Conservation (phyloP, 176 grass and related monocot genomes). For the Phoenix dactylifera region DNA sequence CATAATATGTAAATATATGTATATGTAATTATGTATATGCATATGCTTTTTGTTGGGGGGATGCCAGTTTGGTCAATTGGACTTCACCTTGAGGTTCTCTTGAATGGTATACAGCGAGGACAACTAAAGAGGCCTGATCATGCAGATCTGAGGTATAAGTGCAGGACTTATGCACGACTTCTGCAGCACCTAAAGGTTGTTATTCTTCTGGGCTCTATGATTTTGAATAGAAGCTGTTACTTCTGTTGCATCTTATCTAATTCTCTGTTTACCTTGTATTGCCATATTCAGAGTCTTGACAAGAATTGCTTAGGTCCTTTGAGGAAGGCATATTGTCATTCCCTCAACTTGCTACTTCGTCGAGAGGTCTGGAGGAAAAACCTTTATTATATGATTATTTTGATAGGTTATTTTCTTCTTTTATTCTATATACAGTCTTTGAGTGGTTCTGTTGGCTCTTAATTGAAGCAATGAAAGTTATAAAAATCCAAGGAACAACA, state of each 20-base stretch:
- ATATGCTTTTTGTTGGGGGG: too few species aligned
- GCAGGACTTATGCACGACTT: conserved; percentile 97
- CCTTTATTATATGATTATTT: too few species aligned
- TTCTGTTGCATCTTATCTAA: too few species aligned
- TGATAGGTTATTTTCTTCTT: too few species aligned
- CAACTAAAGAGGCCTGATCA: conserved; percentile 97
- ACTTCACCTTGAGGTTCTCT: conserved; percentile 19
- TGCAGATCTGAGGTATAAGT: conserved; percentile 96
- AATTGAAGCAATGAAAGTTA: too few species aligned
- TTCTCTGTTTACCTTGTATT: too few species aligned
- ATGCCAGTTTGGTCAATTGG: too few species aligned
- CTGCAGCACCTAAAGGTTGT: conserved; percentile 91
- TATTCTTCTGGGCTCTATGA: conserved; percentile 16
- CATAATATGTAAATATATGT: too few species aligned
- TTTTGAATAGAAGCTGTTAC: not conserved
- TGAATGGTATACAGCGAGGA: conserved; percentile 61
- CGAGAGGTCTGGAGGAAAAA: conserved; percentile 60
- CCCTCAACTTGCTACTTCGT: conserved; percentile 94
- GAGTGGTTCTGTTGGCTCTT: too few species aligned
- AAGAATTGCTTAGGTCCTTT: conserved; percentile 77
- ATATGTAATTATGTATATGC: too few species aligned
- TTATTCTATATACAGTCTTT: too few species aligned
- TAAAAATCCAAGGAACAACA: too few species aligned
- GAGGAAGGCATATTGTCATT: conserved; percentile 93
- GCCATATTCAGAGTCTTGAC: conserved; percentile 63